phyloP scores from a whole-genome alignment of 257 asterid genomes.

The Lithospermum erythrorhizon region DNA sequence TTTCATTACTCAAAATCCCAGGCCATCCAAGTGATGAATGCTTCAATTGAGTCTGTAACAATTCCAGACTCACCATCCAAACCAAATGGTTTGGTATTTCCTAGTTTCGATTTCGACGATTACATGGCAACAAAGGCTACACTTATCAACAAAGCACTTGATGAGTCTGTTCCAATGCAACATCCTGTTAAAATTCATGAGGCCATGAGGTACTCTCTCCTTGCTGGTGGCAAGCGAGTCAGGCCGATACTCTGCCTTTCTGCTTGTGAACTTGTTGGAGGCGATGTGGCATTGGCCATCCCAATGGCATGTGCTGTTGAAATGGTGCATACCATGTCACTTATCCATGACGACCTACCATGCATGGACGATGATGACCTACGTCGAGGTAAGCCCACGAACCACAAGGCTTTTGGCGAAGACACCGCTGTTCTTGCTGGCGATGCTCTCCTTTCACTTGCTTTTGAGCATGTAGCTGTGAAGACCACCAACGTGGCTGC shows the following conservation, averaged over 20 bases:
- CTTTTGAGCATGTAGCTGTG: slow-evolving; percentile 49
- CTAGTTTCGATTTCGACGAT: slow-evolving; percentile 33
- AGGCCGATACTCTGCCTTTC: slow-evolving; percentile 60
- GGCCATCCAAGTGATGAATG: slow-evolving; percentile 19
- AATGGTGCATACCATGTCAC: slow-evolving; percentile 72
- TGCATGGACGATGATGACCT: slow-evolving; percentile 65
- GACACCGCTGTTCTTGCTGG: slow-evolving; percentile 58
- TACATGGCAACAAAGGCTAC: slow-evolving; percentile 37
- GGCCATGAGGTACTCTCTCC: slow-evolving; percentile 67
- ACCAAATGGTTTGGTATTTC: slow-evolving; percentile 9
- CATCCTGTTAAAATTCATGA: slow-evolving; percentile 42
- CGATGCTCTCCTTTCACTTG: slow-evolving; percentile 52
- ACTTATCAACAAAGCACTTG: slow-evolving; percentile 38
- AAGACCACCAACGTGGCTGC: slow-evolving; percentile 21
- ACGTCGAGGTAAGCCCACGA: slow-evolving; percentile 55
- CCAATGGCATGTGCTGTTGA: slow-evolving; percentile 57
- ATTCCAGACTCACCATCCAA: slow-evolving; percentile 15
- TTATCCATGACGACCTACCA: slow-evolving; percentile 66
- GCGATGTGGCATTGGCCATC: slow-evolving; percentile 31
- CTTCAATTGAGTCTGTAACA: slow-evolving; percentile 10
- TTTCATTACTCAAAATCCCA: slow-evolving; percentile 17
- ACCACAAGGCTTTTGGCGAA: slow-evolving; percentile 53
- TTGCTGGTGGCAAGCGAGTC: slow-evolving; percentile 38
- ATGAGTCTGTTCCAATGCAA: slow-evolving; percentile 46
- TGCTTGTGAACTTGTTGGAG: slow-evolving; percentile 51